These are phyloP conservation scores for Candida silvicultrix DNA, from an alignment of 805 yeast species.

Conservation along the genomic window DNA sequence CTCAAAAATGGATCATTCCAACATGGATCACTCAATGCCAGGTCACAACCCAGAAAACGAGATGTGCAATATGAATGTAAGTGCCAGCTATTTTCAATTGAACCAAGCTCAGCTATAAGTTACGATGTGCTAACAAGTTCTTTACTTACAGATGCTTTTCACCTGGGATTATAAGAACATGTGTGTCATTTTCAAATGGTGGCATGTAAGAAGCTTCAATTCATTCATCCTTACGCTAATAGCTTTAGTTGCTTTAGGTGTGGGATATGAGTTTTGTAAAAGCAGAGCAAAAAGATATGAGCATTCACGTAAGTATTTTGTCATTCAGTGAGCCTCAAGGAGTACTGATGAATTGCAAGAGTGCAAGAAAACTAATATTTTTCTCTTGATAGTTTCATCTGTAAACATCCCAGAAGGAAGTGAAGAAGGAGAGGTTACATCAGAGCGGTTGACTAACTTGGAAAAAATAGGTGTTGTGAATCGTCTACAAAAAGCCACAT, in stretches of 20 bases:
- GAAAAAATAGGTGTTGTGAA: slow-evolving; percentile 11
- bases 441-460: slow-evolving; percentile 2
- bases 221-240: slow-evolving; percentile 49
- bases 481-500: slow-evolving; percentile 29
- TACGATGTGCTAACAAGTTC: neutral
- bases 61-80: slow-evolving; percentile 48
- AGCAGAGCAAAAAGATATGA: slow-evolving; percentile 12
- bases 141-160: slow-evolving; percentile 48
- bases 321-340: neutral
- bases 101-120: no score
- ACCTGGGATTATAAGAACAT: slow-evolving; percentile 73
- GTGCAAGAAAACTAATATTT: neutral
- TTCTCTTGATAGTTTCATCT: slow-evolving; percentile 3
- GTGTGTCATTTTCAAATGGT: slow-evolving; percentile 71
- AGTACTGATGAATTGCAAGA: neutral
- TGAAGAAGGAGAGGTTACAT: slow-evolving; percentile 3
- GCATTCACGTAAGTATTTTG: slow-evolving; percentile 14
- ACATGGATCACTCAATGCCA: slow-evolving; percentile 18
- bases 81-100: slow-evolving; percentile 15
- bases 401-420: slow-evolving; percentile 4
- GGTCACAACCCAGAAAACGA: slow-evolving; percentile 23
- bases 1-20: slow-evolving; percentile 12
- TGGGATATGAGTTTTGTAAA: slow-evolving; percentile 59
- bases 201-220: slow-evolving; percentile 57
- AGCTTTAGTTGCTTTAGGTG: slow-evolving; percentile 40